Base-by-base conservation (phyloP, 2,329 filamentous ascomycete species). In the Calcarisporium arbuscula region DNA sequence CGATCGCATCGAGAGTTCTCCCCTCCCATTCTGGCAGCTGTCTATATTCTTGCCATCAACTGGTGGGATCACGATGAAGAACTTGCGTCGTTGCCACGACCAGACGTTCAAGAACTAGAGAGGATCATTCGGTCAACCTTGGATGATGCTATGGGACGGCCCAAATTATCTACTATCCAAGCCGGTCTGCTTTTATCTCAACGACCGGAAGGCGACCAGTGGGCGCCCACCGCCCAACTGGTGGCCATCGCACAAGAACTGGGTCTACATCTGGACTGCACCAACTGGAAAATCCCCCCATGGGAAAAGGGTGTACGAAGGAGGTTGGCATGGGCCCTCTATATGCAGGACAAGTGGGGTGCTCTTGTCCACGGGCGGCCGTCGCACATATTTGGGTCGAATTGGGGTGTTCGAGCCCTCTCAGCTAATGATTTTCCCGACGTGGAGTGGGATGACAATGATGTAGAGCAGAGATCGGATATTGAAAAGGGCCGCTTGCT, bases 341-440 rank as follows among this genome's bases (percentile, higher is more conserved):
- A 92, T 56, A 90, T 94, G 82, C 87, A 95, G 61, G 89, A 95
- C 60, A 94, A 74, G 58, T 94, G 88, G 88, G 85, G 84, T 12
- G 81, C 87, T 3, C 67, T 94, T 15, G 80, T 92, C 17, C 85
- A 94, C 51, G 87, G 87, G 30, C 80, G 87, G 9, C 88, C 87
- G 1, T 92, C 86, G 5, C 87, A 94, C 45, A 74, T 79, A 26
- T 73, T 75, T 44, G 57, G 65, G 15, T 62, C 68, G 30, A 77
- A 94, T 56, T 94, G 87, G 87, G 86, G 81, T 2, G 86, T 94
- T 6, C 70, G 71, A 38, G 54, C 67, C 6, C 70, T 86, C n/a
- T 70, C 65, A 5, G 58, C 68, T 29, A 75, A 79, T 38, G 84
- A 89, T 54, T 88, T 88, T 47, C 77, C 80, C 17, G 84, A 88